Evolutionary conservation across 2,329 filamentous ascomycete species (phyloP).

Genomic region (Fusarium sublunatum): DNA sequence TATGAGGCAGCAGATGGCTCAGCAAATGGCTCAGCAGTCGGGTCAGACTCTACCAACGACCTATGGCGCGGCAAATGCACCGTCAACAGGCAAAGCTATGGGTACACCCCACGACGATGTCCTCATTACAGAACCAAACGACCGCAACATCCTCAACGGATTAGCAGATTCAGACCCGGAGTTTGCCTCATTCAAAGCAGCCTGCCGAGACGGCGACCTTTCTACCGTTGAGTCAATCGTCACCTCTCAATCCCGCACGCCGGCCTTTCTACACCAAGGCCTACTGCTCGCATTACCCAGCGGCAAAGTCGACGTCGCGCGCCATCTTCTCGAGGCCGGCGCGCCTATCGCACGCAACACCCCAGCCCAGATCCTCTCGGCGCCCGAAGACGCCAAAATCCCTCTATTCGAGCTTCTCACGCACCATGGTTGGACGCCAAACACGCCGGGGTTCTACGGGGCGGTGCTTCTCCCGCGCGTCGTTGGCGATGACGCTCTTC

Average conservation of each 20-base stretch:
- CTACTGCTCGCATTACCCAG: constrained; percentile 1
- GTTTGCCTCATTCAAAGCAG: constrained; percentile 7
- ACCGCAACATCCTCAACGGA: background rate
- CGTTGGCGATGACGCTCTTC: constrained; percentile 14
- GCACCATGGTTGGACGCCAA: constrained; percentile 29
- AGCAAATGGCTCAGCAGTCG: background rate
- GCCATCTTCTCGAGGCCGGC: constrained; percentile 15
- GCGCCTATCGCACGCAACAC: constrained; percentile 27
- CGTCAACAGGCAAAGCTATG: background rate
- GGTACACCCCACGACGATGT: constrained; percentile 1
- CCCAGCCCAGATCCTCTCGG: constrained; percentile 8
- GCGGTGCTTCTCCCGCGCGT: constrained; percentile 22
- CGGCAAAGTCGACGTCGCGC: constrained; percentile 24
- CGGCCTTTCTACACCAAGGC: constrained; percentile 8
- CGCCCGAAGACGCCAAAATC: constrained; percentile 10
- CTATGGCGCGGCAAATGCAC: background rate
- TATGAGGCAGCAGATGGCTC: background rate
- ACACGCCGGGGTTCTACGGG: constrained; percentile 25
- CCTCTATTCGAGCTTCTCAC: constrained; percentile 25
- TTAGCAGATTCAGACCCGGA: background rate
- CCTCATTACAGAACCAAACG: background rate
- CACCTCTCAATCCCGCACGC: constrained; percentile 7
- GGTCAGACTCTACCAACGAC: no score
- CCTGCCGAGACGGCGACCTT: constrained; percentile 21
- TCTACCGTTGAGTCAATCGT: constrained; percentile 5